Conservation (phyloP, 441 rosid species). For the Gossypium laxum region DNA sequence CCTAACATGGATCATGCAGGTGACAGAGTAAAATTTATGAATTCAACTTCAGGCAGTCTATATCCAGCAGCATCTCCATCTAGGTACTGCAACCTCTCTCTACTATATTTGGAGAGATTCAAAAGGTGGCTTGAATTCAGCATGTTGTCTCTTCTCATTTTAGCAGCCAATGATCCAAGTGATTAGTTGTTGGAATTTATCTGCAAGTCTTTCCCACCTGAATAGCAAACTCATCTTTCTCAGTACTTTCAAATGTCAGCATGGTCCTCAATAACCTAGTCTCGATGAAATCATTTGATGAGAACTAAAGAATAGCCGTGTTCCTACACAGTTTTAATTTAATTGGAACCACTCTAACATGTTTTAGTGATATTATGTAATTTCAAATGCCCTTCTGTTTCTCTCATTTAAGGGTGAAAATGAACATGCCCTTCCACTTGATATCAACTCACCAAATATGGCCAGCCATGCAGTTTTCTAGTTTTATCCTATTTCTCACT, state of each 20-base stretch:
- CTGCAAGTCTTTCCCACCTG: constrained; percentile 2
- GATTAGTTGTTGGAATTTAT: background rate
- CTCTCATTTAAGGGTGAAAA: background rate
- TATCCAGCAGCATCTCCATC: constrained; percentile 35
- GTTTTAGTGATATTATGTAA: background rate
- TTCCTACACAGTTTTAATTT: background rate
- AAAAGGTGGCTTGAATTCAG: background rate
- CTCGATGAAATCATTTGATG: background rate
- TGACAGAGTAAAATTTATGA: constrained; percentile 58
- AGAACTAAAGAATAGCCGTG: background rate
- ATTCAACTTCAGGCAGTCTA: constrained; percentile 34
- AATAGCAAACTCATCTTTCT: background rate
- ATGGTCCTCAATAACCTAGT: background rate
- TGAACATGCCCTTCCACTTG: background rate
- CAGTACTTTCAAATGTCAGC: background rate
- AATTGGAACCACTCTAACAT: constrained; percentile 6
- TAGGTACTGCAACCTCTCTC: constrained; percentile 30
- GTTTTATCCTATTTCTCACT: background rate
- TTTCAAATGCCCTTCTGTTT: background rate
- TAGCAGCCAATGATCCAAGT: constrained; percentile 1
- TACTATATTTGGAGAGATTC: background rate
- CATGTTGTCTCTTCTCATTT: background rate
- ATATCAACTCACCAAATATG: background rate
- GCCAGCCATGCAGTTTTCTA: background rate
- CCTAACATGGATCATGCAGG: constrained; percentile 39